Conservation (phyloP, 1,284 basidiomycete genomes). For the Cryptococcus sp. region DNA sequence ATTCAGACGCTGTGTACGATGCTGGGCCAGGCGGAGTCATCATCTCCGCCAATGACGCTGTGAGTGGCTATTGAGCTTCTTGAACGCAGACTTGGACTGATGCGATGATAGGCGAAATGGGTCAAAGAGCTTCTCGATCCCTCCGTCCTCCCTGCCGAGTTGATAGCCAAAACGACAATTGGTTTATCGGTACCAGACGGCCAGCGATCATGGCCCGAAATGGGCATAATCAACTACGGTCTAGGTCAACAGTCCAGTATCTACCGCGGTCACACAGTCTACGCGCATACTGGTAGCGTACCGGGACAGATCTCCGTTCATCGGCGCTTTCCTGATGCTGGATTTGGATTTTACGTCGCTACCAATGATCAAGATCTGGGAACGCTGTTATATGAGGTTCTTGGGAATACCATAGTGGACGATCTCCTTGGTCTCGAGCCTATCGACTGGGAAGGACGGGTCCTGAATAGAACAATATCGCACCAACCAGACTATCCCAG, state of each 20-base stretch:
- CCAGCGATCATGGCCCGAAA: conserved; percentile 15
- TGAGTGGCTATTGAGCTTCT: conserved; percentile 9
- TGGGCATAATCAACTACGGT: conserved; percentile 25
- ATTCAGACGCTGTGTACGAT: conserved; percentile 17
- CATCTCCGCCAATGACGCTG: conserved; percentile 31
- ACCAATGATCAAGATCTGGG: conserved; percentile 36
- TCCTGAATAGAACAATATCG: conserved; percentile 4
- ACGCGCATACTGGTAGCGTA: conserved; percentile 30
- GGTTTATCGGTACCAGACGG: conserved; percentile 7
- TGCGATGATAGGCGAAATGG: conserved; percentile 22
- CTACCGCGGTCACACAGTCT: conserved; percentile 29
- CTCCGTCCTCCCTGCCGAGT: conserved; percentile 20
- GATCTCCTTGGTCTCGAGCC: conserved; percentile 21
- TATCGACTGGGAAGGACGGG: conserved; percentile 29
- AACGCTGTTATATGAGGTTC: conserved; percentile 7
- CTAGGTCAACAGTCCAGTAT: conserved; percentile 22
- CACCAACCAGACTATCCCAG: background rate
- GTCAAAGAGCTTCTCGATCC: conserved; percentile 35
- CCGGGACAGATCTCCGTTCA: conserved; percentile 29
- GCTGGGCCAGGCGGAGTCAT: conserved; percentile 38
- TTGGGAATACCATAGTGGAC: conserved; percentile 27
- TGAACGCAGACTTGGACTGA: background rate
- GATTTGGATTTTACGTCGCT: conserved; percentile 27
- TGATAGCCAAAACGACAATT: conserved; percentile 20
- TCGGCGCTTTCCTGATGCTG: conserved; percentile 20